Evolutionary conservation across 805 yeast genomes (phyloP), one percentile per base, ranked within the genome.

Genomic region (Scheffersomyces lignosus): DNA sequence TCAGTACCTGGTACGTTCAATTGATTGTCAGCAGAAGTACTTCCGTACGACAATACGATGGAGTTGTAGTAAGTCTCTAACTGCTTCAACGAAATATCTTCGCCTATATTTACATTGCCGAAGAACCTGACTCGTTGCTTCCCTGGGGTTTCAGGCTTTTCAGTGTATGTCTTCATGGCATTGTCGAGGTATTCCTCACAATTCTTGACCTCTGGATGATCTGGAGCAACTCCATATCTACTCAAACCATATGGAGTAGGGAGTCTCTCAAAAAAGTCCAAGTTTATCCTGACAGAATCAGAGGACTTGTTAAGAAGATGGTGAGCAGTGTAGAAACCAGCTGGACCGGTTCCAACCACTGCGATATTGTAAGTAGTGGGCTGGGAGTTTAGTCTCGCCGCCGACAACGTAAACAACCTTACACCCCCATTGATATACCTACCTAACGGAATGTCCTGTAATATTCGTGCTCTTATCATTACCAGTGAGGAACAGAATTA

Each of bases 161-260:
- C 31, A 5, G 38, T 27, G 34, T 40, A 52, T 15, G 51, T 48
- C 4, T 24, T 24, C 69, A 68, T 63, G 25, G 66, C 41, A 29
- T 81, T 80, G 7, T 72, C 74, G 54, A 93, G 83, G 35, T 89
- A 81, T 14, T 84, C 84, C 57, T 82, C 68, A 50, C 93, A 85
- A 41, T 81, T 81, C 58, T 90, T 91, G 22, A 93, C 98, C 52
- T 93, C 98, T 0, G 96, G 96, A 61, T 93, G 97, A 62, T 93
- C 99, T 2, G 99, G 99, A 0, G 99, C 97, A n/a, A 93, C 98
- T 1, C 99, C 99, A 56, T 77, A 90, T 24, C 99, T 64, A 28
- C 90, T 81, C 23, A 93, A 70, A 0, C 99, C 99, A 64, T 75
- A 91, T 0, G 99, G 99, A 5, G 89, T 81, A 0, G 97, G 96